Evolutionary conservation across 345 rosid genomes (phyloP), one percentile per base, ranked within the genome.

Genomic region (Corchorus capsularis): DNA sequence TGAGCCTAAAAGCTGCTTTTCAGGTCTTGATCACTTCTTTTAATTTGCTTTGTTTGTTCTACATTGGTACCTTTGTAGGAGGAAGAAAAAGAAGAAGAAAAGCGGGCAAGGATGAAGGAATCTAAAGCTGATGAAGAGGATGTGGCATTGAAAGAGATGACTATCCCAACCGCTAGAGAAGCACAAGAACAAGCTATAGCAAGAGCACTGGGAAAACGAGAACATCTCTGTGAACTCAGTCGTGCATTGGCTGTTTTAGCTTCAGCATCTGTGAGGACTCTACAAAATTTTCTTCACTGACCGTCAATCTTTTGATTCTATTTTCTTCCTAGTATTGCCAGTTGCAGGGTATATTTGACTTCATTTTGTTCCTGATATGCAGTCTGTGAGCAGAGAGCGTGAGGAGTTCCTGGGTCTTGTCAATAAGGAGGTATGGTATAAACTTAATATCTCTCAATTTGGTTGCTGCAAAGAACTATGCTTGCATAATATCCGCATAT

Each of bases 381-480:
- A 95, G 98, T 96, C 95, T 32, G 99, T 96, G 37, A 88, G 94
- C 72, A 79, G 86, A 59, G 97, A 93, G 85, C 96, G 98, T 7
- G 97, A 96, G 76, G 98, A 91, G 73, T 93, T 96, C 86, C 82
- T 96, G 77, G 73, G 86, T 69, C 87, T 93, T 63, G 98, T 96
- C 74, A 89, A 90, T 79, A 91, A 93, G 85, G 98, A 96, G 99
- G 99, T 95, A 86, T 64, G 53, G 15, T 73, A 67, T 47, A 71
- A 45, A 39, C 53, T 73, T 56, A 57, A 69, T 74, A 3, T 80
- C 34, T 4, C 45, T 37, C n/a, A 3, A 19, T 63, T 19, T 68
- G 14, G 62, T 66, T n/a, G 49, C 20, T n/a, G 54, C n/a, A 5
- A 27, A 57, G 66, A 69, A 49, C 63, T 43, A 19, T 22, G 0